These are phyloP conservation scores for Podaxis sp. DNA, from an alignment of 768 basidiomycete genomes.

Conservation along the genomic window DNA sequence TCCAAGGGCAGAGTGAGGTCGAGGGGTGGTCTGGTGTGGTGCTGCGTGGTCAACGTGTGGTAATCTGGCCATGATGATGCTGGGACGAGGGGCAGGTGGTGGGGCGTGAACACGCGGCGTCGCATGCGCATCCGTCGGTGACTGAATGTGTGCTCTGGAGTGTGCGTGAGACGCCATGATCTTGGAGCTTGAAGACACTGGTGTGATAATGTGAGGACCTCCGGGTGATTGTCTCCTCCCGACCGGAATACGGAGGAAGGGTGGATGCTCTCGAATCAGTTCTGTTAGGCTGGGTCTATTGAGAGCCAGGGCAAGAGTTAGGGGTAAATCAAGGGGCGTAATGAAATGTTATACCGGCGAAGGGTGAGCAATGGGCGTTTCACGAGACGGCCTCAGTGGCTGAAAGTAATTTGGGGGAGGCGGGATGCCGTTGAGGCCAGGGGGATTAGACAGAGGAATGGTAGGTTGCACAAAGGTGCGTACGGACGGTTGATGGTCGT, in stretches of 20 bases:
- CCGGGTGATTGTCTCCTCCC: neutral
- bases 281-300: neutral
- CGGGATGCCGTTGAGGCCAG: neutral
- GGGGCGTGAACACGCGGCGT: neutral
- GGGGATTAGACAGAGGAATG: neutral
- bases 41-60: no score
- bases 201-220: neutral
- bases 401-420: neutral
- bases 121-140: neutral
- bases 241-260: neutral
- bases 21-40: no score
- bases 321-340: neutral
- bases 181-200: neutral
- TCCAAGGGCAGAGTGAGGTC: no score
- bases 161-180: neutral
- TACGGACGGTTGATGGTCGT: neutral
- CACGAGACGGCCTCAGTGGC: neutral
- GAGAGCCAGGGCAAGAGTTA: neutral
- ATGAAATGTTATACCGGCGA: neutral
- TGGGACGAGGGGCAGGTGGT: no score
- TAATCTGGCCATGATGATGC: no score
- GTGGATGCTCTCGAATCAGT: neutral
- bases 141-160: neutral
- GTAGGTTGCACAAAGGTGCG: neutral
- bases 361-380: neutral